Evolutionary conservation across 2,329 filamentous ascomycete species (phyloP).

Genomic region (Xylaria sp.): DNA sequence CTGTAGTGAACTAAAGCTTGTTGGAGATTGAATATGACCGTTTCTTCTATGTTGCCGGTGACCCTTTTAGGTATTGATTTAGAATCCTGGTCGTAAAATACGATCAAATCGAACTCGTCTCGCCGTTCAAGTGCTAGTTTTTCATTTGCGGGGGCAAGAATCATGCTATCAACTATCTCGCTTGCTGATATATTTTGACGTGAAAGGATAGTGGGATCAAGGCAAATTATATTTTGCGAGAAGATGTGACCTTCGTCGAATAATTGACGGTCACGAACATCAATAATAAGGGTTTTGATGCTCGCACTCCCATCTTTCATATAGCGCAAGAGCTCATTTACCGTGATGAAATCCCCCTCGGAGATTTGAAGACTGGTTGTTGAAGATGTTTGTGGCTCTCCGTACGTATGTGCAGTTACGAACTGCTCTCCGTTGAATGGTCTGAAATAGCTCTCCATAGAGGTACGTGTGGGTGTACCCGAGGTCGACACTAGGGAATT

Average conservation of each 20-base stretch:
- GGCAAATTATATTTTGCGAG: constrained; percentile 84
- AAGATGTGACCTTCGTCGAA: constrained; percentile 93
- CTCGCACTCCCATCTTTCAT: constrained; percentile 65
- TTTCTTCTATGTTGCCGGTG: constrained; percentile 55
- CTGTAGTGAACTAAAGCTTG: constrained; percentile 88
- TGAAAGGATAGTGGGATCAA: constrained; percentile 81
- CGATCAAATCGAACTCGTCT: constrained; percentile 83
- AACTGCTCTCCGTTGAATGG: constrained; percentile 52
- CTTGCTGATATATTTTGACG: constrained; percentile 73
- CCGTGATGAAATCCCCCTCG: constrained; percentile 68
- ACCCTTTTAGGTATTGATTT: constrained; percentile 58
- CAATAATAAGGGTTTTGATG: constrained; percentile 81
- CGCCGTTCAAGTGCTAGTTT: constrained; percentile 77
- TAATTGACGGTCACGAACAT: constrained; percentile 81
- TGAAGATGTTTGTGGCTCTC: constrained; percentile 51
- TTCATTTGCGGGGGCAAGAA: constrained; percentile 79
- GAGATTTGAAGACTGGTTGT: constrained; percentile 61
- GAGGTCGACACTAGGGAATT: constrained; percentile 61
- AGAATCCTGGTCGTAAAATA: constrained; percentile 86
- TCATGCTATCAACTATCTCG: constrained; percentile 73
- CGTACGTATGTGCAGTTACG: constrained; percentile 48
- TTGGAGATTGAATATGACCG: constrained; percentile 76
- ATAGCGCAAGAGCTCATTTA: constrained; percentile 76
- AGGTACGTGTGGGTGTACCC: constrained; percentile 45
- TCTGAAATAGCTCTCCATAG: constrained; percentile 47